Percentiles rank a stretch among this genome's conserved stretches.
phyloP scores from a whole-genome alignment of 2,329 filamentous ascomycete genomes.

The Emmonsia crescens region DNA sequence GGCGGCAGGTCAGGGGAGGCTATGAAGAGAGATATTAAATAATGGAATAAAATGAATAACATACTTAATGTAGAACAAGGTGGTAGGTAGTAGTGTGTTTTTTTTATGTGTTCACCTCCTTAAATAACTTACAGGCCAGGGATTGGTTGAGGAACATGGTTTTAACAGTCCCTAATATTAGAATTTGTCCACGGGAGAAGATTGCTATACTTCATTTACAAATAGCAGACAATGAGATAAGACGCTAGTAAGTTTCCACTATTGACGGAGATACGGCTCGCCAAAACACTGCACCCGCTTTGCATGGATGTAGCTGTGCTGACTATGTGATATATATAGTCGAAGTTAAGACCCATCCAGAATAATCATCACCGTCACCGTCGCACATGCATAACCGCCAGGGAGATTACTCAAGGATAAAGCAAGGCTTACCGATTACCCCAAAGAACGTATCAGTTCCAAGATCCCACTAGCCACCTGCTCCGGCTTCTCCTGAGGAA shows the following conservation, averaged over 20 bases:
- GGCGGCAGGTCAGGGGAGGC: not conserved
- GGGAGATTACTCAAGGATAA: not conserved
- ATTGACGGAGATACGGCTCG: not conserved
- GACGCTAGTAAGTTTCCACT: not conserved
- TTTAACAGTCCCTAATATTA: not conserved
- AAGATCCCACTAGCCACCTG: conserved; percentile 41
- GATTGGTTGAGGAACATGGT: not conserved
- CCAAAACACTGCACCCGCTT: not conserved
- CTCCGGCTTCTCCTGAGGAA: conserved; percentile 54
- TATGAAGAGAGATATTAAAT: not conserved
- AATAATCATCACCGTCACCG: not conserved
- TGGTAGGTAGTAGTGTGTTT: not conserved
- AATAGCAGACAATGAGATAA: not conserved
- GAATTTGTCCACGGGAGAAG: not conserved
- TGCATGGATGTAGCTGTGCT: not conserved
- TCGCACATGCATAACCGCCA: not conserved
- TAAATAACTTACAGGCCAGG: not conserved
- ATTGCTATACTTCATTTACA: not conserved
- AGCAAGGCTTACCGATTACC: not conserved
- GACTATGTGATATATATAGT: not conserved
- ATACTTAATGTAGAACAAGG: not conserved
- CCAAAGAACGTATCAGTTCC: conserved; percentile 25
- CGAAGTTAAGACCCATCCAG: not conserved
- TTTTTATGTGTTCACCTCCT: not conserved
- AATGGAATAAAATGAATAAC: not conserved